Percentiles rank a stretch among this genome's conserved stretches.
Conservation (phyloP, 805 yeast genomes). For the Myxozyma sirexii region DNA sequence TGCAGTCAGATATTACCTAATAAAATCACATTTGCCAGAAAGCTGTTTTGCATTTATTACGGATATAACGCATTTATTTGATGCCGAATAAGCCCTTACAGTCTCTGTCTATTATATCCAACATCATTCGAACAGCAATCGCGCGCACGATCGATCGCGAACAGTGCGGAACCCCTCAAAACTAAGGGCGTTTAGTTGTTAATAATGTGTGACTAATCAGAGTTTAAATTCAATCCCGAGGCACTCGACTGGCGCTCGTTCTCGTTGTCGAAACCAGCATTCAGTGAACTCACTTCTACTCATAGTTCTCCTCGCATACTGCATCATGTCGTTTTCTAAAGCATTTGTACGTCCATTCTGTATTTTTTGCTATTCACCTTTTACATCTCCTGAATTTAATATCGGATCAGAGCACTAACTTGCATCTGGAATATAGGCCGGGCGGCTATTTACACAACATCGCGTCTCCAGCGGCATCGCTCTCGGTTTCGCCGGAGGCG, state of each 20-base stretch:
- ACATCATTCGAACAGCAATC: no score
- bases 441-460: constrained; percentile 9
- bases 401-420: not conserved
- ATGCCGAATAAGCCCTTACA: no score
- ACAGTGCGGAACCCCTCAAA: no score
- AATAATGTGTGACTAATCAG: not conserved
- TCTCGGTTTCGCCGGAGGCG: constrained; percentile 4
- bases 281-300: not conserved
- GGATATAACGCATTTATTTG: no score
- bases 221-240: not conserved
- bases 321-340: constrained; percentile 9
- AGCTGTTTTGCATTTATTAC: no score
- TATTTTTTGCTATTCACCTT: not conserved
- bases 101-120: no score
- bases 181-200: not conserved
- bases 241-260: not conserved
- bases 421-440: not conserved
- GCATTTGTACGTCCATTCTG: not conserved
- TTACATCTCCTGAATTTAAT: no score
- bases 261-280: not conserved
- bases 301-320: not conserved
- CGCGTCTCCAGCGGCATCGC: constrained; percentile 5
- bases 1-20: no score
- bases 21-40: no score
- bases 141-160: no score